Evolutionary conservation across 192 early-diverging fungal genomes (phyloP).

Genomic region (Backusella liffmaniae): DNA sequence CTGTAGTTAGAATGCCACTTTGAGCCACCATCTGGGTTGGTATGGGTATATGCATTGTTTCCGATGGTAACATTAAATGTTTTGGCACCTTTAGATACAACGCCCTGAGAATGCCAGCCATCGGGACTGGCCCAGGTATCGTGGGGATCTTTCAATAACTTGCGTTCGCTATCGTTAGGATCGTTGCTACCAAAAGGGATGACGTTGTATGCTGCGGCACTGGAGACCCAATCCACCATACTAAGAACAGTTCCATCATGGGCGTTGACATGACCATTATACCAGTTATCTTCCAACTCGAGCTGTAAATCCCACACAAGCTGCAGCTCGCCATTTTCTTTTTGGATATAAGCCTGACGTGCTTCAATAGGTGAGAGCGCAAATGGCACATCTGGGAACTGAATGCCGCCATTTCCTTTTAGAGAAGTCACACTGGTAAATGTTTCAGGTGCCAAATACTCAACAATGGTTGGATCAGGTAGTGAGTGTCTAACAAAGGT

Average conservation of each 20-base stretch:
- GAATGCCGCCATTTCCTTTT: neutral
- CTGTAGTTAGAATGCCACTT: slow-evolving; percentile 77
- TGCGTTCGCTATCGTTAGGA: slow-evolving; percentile 65
- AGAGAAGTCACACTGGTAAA: neutral
- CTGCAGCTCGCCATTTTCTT: slow-evolving; percentile 51
- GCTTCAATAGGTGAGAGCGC: slow-evolving; percentile 57
- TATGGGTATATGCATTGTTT: slow-evolving; percentile 92
- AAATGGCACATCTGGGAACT: slow-evolving; percentile 51
- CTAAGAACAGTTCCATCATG: slow-evolving; percentile 59
- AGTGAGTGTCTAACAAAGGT: slow-evolving; percentile 56
- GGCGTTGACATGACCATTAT: slow-evolving; percentile 67
- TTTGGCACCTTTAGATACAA: slow-evolving; percentile 18
- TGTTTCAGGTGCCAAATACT: slow-evolving; percentile 11
- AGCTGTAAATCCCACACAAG: slow-evolving; percentile 84
- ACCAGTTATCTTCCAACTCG: slow-evolving; percentile 81
- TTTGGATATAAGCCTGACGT: slow-evolving; percentile 63
- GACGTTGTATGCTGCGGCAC: slow-evolving; percentile 72
- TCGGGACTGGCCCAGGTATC: slow-evolving; percentile 57
- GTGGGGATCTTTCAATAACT: slow-evolving; percentile 53
- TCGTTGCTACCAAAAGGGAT: slow-evolving; percentile 80
- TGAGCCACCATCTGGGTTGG: slow-evolving; percentile 71
- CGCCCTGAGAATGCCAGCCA: slow-evolving; percentile 73
- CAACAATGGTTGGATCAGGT: slow-evolving; percentile 28
- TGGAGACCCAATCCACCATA: slow-evolving; percentile 85
- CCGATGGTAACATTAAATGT: slow-evolving; percentile 72